Evolutionary conservation across 2,329 filamentous ascomycete genomes (phyloP), one percentile per base, ranked within the genome.

Genomic region (Colletotrichum sojae): DNA sequence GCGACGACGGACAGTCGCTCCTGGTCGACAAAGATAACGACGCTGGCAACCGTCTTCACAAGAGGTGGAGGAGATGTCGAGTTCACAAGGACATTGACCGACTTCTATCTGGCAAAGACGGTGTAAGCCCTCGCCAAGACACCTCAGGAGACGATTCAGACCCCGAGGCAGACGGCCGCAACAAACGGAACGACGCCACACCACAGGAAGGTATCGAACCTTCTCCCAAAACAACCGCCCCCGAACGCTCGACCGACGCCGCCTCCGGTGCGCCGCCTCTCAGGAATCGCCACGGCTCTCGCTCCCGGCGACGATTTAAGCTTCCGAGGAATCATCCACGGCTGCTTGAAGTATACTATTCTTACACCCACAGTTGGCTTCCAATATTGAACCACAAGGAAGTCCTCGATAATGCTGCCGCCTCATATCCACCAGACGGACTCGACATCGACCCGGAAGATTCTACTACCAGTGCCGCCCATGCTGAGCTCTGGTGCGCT

Each of bases 321-420:
- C 79, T 92, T 0, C 89, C 85, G 16, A 75, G 78, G 16, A 85
- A 88, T 74, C 88, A 85, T 75, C 90, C 84, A 82, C 83, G 85
- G 2, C 83, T 94, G 4, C 80, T 94, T 46, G 91, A 94, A 72
- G 85, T 92, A 5, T 94, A 94, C 76, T 92, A 93, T 69, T 88
- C 91, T 1, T 93, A 93, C 73, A 93, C 90, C 0, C 91, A 94
- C 76, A 89, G 87, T 61, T 95, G 92, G 92, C 84, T 95, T 27
- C 92, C 92, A 0, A 89, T 95, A 27, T 83, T 91, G 12, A 90
- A 94, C 71, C 13, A 55, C 22, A 91, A 90, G 71, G 87, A 91
- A 56, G 85, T 86, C 49, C 81, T 93, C 5, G 81, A 91, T 57
- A 83, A 73, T 65, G 83, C 76, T 67, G 86, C 80, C 0, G 78